These are phyloP conservation scores for Trifolium repens DNA, from an alignment of 306 rosid genomes.

Conservation along the genomic window DNA sequence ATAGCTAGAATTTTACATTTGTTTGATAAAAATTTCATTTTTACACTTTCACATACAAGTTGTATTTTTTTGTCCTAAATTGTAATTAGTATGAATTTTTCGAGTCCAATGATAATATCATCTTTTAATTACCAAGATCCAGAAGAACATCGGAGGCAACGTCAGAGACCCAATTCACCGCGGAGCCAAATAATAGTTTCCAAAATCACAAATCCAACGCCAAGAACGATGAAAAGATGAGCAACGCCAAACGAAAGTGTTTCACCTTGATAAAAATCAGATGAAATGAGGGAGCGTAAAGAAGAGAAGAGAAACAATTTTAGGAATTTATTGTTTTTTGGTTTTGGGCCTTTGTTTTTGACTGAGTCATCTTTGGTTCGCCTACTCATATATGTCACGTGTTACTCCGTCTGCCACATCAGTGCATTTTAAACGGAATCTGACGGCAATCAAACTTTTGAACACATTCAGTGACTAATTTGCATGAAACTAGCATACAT, in stretches of 20 bases:
- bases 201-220: conserved; percentile 96
- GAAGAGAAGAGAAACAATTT: too few species aligned
- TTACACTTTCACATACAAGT: conserved; percentile 42
- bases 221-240: conserved; percentile 82
- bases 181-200: conserved; percentile 85
- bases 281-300: too few species aligned
- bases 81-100: conserved; percentile 24
- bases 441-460: too few species aligned
- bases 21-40: conserved; percentile 38
- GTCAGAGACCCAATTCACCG: conserved; percentile 66
- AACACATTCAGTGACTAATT: too few species aligned
- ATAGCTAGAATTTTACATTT: conserved; percentile 11
- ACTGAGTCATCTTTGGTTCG: too few species aligned
- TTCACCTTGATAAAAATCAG: too few species aligned
- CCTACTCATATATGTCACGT: too few species aligned
- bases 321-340: too few species aligned
- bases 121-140: conserved; percentile 52
- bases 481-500: too few species aligned
- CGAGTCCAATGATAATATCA: conserved; percentile 51
- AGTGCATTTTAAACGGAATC: too few species aligned
- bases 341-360: too few species aligned
- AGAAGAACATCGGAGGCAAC: conserved; percentile 52
- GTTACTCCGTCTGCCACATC: too few species aligned
- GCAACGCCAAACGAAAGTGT: conserved; percentile 91
- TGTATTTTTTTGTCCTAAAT: conserved; percentile 24